A percentile compares a stretch with the other conserved stretches of the same genome.
Conservation (phyloP, 495 filamentous ascomycete genomes). For the Aspergillus leporis region DNA sequence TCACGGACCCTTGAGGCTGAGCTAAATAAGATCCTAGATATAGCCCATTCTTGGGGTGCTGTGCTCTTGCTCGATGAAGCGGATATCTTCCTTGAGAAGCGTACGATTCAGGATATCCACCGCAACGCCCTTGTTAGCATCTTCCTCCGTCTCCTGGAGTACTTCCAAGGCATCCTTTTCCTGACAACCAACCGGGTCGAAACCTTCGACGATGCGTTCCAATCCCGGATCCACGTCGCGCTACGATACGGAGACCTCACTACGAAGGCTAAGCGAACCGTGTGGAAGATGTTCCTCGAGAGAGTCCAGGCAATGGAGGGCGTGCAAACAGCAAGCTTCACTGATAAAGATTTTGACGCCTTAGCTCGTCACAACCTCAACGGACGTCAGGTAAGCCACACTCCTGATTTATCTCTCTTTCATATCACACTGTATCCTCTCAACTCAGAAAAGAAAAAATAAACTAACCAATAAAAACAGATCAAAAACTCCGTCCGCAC, state of each 20-base stretch:
- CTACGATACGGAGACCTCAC: constrained; percentile 79
- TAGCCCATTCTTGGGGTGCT: constrained; percentile 85
- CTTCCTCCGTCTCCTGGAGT: constrained; percentile 70
- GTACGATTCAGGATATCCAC: constrained; percentile 68
- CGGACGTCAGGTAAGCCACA: constrained; percentile 68
- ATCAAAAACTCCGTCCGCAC: constrained; percentile 93
- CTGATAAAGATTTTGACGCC: constrained; percentile 64
- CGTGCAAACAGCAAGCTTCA: constrained; percentile 61
- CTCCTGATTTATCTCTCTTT: neutral
- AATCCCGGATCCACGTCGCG: constrained; percentile 69
- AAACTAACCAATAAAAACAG: constrained; percentile 34
- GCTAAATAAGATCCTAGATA: constrained; percentile 81
- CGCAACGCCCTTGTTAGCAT: constrained; percentile 79
- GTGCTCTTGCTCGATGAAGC: constrained; percentile 77
- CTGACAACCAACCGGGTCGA: constrained; percentile 79
- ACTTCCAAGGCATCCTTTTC: constrained; percentile 81
- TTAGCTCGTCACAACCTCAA: constrained; percentile 75
- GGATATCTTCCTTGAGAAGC: constrained; percentile 76
- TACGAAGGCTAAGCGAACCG: constrained; percentile 70
- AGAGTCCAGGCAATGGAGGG: constrained; percentile 66
- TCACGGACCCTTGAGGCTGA: constrained; percentile 75
- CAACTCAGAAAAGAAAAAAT: constrained; percentile 8
- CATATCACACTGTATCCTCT: neutral
- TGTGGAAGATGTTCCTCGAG: constrained; percentile 86
- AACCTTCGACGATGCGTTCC: constrained; percentile 69